These are phyloP conservation scores for Trypanosoma lewisi DNA, from an alignment of 208 protist species.

Conservation along the genomic window DNA sequence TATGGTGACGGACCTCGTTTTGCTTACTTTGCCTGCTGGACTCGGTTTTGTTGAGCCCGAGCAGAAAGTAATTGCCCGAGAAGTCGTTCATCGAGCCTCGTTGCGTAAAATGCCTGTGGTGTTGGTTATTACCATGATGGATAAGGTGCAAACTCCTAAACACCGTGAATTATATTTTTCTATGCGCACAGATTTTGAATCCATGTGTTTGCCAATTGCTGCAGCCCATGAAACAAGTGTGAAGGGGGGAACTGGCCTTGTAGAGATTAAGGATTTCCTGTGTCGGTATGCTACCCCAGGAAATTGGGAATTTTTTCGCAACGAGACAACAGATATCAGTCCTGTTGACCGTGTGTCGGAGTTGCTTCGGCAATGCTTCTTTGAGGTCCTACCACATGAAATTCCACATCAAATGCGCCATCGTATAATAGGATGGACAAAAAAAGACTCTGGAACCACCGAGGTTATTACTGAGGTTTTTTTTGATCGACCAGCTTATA, in stretches of 20 bases:
- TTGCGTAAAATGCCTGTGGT: constrained; percentile 77
- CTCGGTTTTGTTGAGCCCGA: constrained; percentile 85
- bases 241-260: constrained; percentile 76
- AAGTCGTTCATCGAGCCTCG: constrained; percentile 71
- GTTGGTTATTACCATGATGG: constrained; percentile 88
- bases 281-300: constrained; percentile 72
- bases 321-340: constrained; percentile 65
- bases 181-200: constrained; percentile 84
- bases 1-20: constrained; percentile 74
- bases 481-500: constrained; percentile 84
- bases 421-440: constrained; percentile 85
- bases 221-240: constrained; percentile 78
- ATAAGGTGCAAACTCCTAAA: constrained; percentile 79
- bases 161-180: constrained; percentile 88
- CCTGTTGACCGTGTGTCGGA: constrained; percentile 77
- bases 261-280: constrained; percentile 88
- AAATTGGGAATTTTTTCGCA: constrained; percentile 66
- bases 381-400: constrained; percentile 86
- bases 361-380: constrained; percentile 76
- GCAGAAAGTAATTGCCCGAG: constrained; percentile 63
- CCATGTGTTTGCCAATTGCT: constrained; percentile 62
- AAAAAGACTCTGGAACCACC: constrained; percentile 71
- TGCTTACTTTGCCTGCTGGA: constrained; percentile 75
- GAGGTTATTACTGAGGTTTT: constrained; percentile 91
- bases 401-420: constrained; percentile 83